Percentiles rank a stretch among this genome's conserved stretches.
phyloP scores from a whole-genome alignment of 1,139 yeast species.

The Blastobotrys raffinosifermentans region DNA sequence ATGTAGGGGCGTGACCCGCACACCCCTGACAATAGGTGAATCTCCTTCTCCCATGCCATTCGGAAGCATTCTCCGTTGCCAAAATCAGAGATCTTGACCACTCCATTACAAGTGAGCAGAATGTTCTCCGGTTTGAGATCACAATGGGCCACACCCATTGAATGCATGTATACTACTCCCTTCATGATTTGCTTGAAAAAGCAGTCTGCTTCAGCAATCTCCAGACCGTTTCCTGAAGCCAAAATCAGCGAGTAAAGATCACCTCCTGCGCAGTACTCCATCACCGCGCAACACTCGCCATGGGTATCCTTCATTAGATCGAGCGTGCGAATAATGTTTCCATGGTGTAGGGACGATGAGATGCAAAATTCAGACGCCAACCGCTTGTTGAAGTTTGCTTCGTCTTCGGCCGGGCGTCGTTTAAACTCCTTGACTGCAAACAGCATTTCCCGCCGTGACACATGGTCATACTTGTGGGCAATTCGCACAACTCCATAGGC shows the following conservation, averaged over 20 bases:
- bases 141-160: slow-evolving; percentile 94
- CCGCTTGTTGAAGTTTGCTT: slow-evolving; percentile 58
- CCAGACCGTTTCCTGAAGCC: slow-evolving; percentile 71
- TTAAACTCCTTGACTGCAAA: slow-evolving; percentile 83
- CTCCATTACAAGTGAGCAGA: slow-evolving; percentile 71
- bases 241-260: slow-evolving; percentile 82
- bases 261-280: slow-evolving; percentile 96
- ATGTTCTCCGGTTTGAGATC: slow-evolving; percentile 94
- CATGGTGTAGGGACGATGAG: slow-evolving; percentile 71
- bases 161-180: slow-evolving; percentile 94
- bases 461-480: slow-evolving; percentile 48
- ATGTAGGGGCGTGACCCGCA: slow-evolving; percentile 94
- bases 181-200: slow-evolving; percentile 85
- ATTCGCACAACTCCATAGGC: slow-evolving; percentile 82
- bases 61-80: slow-evolving; percentile 94
- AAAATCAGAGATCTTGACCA: slow-evolving; percentile 85
- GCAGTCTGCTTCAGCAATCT: slow-evolving; percentile 87
- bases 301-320: slow-evolving; percentile 86
- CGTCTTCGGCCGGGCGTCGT: slow-evolving; percentile 50
- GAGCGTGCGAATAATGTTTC: slow-evolving; percentile 75
- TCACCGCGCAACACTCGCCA: slow-evolving; percentile 91
- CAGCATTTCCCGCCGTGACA: slow-evolving; percentile 41
- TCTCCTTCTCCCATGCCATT: slow-evolving; percentile 93
- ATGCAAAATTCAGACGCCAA: slow-evolving; percentile 82
- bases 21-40: slow-evolving; percentile 77